phyloP scores from a whole-genome alignment of 495 filamentous ascomycete genomes.

The Penicillium parvum region DNA sequence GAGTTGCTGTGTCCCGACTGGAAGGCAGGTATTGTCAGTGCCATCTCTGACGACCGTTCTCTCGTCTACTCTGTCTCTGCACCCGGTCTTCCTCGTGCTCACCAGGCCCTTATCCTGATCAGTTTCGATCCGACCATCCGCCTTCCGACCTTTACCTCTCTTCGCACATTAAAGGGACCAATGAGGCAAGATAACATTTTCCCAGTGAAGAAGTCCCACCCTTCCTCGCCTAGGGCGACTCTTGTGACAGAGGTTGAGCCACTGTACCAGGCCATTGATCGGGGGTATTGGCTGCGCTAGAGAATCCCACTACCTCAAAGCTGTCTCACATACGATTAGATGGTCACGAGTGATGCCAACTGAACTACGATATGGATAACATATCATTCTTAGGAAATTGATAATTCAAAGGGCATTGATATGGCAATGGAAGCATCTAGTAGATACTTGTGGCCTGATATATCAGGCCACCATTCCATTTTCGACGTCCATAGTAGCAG shows the following conservation, averaged over 20 bases:
- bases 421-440: not conserved
- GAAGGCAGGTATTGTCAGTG: conserved; percentile 43
- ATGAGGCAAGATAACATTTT: conserved; percentile 3
- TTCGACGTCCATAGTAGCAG: not conserved
- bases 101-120: conserved; percentile 54
- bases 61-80: conserved; percentile 51
- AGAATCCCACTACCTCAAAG: too few species aligned
- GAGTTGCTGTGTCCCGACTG: conserved; percentile 54
- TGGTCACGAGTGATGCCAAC: too few species aligned
- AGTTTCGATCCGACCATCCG: conserved; percentile 58
- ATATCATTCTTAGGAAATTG: too few species aligned
- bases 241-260: conserved; percentile 31
- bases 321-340: too few species aligned
- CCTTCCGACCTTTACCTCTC: conserved; percentile 24
- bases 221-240: conserved; percentile 9
- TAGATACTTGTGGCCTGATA: not conserved
- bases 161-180: conserved; percentile 9
- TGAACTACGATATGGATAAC: too few species aligned
- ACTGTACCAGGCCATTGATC: conserved; percentile 31
- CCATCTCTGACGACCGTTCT: conserved; percentile 58
- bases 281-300: conserved; percentile 40
- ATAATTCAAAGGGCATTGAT: too few species aligned
- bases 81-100: conserved; percentile 33
- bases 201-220: not conserved
- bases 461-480: not conserved